phyloP scores from a whole-genome alignment of 2,329 filamentous ascomycete species.

The Calonectria honghensis region DNA sequence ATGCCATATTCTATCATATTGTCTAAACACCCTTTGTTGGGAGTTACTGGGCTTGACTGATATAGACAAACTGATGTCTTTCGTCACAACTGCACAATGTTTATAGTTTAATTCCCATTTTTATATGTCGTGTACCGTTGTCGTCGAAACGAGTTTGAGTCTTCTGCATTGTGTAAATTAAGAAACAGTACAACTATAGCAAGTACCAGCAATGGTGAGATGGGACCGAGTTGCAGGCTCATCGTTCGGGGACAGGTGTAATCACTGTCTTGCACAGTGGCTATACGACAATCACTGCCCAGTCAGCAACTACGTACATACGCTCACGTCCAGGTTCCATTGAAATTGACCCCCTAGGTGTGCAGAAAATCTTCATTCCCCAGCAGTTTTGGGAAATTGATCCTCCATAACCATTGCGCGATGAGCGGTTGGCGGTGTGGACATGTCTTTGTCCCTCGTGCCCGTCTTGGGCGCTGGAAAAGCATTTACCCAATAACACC shows the following conservation, averaged over 20 bases:
- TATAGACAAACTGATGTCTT: not conserved
- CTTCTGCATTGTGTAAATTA: not conserved
- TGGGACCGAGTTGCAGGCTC: not conserved
- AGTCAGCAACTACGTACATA: not conserved
- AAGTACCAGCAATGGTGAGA: not conserved
- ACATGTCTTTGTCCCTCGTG: not conserved
- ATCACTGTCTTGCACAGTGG: not conserved
- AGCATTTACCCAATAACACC: slow-evolving; percentile 27
- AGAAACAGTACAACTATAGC: not conserved
- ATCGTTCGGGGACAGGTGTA: not conserved
- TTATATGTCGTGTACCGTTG: not conserved
- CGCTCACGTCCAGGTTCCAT: not conserved
- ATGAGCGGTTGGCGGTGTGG: slow-evolving; percentile 2
- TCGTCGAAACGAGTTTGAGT: not conserved
- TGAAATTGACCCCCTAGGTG: no score
- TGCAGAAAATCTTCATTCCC: not conserved
- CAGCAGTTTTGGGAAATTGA: not conserved
- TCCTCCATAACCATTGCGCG: not conserved
- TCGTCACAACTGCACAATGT: not conserved
- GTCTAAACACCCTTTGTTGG: not conserved
- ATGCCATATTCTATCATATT: not conserved
- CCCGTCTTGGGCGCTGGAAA: not conserved
- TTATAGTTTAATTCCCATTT: not conserved
- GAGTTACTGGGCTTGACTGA: not conserved
- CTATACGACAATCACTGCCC: not conserved